Conservation (phyloP, 352 stramenopile species). For the Globisporangium parvum region DNA sequence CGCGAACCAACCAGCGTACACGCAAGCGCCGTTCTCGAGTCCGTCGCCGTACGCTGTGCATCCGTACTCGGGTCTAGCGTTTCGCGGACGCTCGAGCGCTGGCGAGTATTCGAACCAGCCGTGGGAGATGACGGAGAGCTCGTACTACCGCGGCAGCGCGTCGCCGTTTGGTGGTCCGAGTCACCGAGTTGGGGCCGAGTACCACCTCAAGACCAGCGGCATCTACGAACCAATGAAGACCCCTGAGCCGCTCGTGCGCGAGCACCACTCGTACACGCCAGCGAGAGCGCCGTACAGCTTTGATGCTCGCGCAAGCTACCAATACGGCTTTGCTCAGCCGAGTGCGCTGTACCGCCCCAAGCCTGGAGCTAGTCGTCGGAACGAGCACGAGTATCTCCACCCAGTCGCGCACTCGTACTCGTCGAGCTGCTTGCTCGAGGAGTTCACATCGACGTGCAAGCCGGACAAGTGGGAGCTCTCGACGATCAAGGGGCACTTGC, state of each 20-base stretch:
- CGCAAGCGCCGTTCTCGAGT: not conserved
- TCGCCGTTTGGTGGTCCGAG: conserved; percentile 1
- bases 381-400: conserved; percentile 39
- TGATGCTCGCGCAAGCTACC: conserved; percentile 18
- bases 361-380: conserved; percentile 18
- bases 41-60: conserved; percentile 5
- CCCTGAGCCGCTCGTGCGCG: conserved; percentile 6
- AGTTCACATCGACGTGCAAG: conserved; percentile 67
- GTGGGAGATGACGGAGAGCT: conserved; percentile 4
- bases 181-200: conserved; percentile 3
- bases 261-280: conserved; percentile 5
- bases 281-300: conserved; percentile 7
- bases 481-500: conserved; percentile 77
- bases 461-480: conserved; percentile 78
- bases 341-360: conserved; percentile 30
- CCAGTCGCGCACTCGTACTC: conserved; percentile 58
- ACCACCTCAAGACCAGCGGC: not conserved
- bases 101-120: conserved; percentile 2
- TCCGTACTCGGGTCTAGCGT: not conserved
- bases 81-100: not conserved
- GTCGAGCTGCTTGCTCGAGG: conserved; percentile 68
- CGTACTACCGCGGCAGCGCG: conserved; percentile 1
- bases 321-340: conserved; percentile 16
- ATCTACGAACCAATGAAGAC: conserved; percentile 10
- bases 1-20: conserved; percentile 7